Conservation (phyloP, 1,284 basidiomycete genomes). For the Puccinia novopanici region DNA sequence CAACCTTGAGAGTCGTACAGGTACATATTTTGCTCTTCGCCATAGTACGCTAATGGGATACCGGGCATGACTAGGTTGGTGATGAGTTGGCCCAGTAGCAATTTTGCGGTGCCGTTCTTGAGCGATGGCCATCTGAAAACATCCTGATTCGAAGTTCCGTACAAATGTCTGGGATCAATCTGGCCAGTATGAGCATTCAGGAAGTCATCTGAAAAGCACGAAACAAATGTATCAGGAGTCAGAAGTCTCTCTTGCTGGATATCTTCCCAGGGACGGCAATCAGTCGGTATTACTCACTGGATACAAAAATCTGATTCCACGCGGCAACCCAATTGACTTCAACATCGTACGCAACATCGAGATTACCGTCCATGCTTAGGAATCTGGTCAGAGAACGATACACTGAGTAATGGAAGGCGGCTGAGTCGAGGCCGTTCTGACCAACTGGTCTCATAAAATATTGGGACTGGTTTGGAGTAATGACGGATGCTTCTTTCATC, state of each 20-base stretch:
- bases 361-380: constrained; percentile 88
- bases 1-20: constrained; percentile 49
- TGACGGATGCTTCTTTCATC: constrained; percentile 67
- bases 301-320: constrained; percentile 84
- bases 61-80: constrained; percentile 80
- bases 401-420: constrained; percentile 87
- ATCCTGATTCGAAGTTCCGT: constrained; percentile 82
- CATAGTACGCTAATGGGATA: constrained; percentile 67
- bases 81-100: constrained; percentile 74
- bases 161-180: constrained; percentile 82
- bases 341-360: constrained; percentile 81
- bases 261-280: not conserved
- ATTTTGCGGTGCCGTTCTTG: constrained; percentile 75
- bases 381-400: constrained; percentile 80
- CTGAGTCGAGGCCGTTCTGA: constrained; percentile 70
- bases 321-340: constrained; percentile 76
- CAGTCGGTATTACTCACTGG: constrained; percentile 59
- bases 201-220: constrained; percentile 66
- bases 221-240: not conserved
- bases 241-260: not conserved
- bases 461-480: constrained; percentile 66
- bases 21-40: constrained; percentile 51
- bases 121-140: constrained; percentile 86
- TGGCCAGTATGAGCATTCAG: constrained; percentile 69
- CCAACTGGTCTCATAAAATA: constrained; percentile 75